These are phyloP conservation scores for Tetrapisispora fleetii DNA, from an alignment of 805 yeast genomes.

Conservation along the genomic window DNA sequence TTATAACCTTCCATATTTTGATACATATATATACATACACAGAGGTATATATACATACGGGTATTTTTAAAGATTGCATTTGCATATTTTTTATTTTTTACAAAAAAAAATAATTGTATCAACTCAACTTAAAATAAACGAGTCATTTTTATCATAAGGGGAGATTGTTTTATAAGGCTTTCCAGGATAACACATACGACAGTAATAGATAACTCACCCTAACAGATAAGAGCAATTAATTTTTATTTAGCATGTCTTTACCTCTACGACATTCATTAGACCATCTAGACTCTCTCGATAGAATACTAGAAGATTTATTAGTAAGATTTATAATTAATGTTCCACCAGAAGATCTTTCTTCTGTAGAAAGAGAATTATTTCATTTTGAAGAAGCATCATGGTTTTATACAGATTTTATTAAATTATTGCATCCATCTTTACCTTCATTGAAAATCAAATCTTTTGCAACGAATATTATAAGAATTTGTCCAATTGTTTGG, in stretches of 20 bases:
- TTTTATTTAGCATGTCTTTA: slow-evolving; percentile 39
- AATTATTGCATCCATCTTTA: slow-evolving; percentile 59
- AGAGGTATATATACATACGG: no score
- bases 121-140: no score
- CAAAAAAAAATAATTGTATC: no score
- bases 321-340: slow-evolving; percentile 87
- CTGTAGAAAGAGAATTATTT: slow-evolving; percentile 62
- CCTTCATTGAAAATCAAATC: slow-evolving; percentile 71
- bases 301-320: slow-evolving; percentile 72
- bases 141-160: no score
- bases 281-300: slow-evolving; percentile 51
- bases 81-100: no score
- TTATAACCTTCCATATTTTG: no score
- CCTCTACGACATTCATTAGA: slow-evolving; percentile 47
- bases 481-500: slow-evolving; percentile 69
- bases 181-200: no score
- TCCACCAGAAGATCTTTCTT: slow-evolving; percentile 79
- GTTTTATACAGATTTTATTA: slow-evolving; percentile 83
- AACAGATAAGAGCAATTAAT: neutral
- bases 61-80: no score
- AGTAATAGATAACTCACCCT: neutral
- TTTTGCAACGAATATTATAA: slow-evolving; percentile 59
- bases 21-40: no score
- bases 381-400: slow-evolving; percentile 98
- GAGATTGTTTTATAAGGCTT: no score